These are phyloP conservation scores for Fusarium oligoseptatum DNA, from an alignment of 2,329 filamentous ascomycete species.

Conservation along the genomic window DNA sequence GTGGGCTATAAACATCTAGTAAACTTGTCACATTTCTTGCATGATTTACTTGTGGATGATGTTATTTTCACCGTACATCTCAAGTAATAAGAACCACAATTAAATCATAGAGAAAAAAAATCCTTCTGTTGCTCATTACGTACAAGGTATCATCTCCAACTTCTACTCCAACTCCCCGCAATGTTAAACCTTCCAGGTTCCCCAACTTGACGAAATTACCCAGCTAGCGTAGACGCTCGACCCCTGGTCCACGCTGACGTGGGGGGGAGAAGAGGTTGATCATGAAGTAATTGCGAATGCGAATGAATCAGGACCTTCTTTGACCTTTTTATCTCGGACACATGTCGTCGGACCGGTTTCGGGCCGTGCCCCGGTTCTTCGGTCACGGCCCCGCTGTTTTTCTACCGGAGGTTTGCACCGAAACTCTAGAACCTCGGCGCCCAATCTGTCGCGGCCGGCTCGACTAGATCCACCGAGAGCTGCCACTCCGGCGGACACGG, in stretches of 20 bases:
- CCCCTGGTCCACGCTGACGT: not conserved
- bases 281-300: not conserved
- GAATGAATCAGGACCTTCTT: not conserved
- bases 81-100: not conserved
- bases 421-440: conserved; percentile 17
- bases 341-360: not conserved
- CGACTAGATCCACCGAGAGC: conserved; percentile 25
- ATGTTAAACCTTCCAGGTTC: not conserved
- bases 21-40: not conserved
- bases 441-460: conserved; percentile 27
- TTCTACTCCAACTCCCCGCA: conserved; percentile 10
- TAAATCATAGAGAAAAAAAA: not conserved
- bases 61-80: not conserved
- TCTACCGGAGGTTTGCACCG: not conserved
- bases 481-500: conserved; percentile 32
- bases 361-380: not conserved
- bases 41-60: not conserved
- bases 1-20: not conserved
- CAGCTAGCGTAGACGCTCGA: not conserved
- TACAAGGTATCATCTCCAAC: conserved; percentile 3
- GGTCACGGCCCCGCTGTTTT: conserved; percentile 4
- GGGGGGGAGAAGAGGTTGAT: not conserved
- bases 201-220: not conserved
- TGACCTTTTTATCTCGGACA: not conserved
- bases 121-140: conserved; percentile 1